Base-by-base conservation (phyloP, 371 early-diverging fungal genomes). In the Vairimorpha apis region DNA sequence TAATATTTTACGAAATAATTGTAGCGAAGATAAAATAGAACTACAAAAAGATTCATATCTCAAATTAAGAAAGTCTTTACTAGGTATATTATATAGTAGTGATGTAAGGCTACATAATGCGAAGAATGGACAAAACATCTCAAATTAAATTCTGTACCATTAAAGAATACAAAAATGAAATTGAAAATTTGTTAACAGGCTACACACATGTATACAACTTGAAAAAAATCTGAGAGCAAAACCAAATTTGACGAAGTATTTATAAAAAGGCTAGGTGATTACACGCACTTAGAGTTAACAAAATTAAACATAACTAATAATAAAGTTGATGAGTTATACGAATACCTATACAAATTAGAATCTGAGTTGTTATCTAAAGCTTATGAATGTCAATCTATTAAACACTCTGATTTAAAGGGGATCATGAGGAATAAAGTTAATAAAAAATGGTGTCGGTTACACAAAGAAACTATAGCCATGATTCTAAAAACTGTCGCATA, bases 271-370 rank as follows among this genome's bases (percentile, higher is more conserved):
- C 18, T 49, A 21, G 49, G 49, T 4, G 49, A 49, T 49, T 49
- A n/a, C 23, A 49, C 49, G 49, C 49, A 49, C 23, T n/a, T 49
- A 21, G 49, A 49, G 18, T 49, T 49, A 49, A 49, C 49, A 4
- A 8, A 21, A 4, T 10, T 49, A 49, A 49, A 49, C 23, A 10
- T 49, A 21, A 49, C 18, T 49, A 41, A 49, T 49, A 5, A 4
- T 14, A 5, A 5, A 5, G 18, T 49, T 14, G 18, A 5, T 49
- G 49, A 49, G 18, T 14, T 49, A 14, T 49, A 49, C 23, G 49
- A 49, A n/a, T 49, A 10, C 18, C n/a, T 49, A 49, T 4, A 14
- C 4, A 5, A 49, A 49, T 8, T 10, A n/a, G 49, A 49, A 49
- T 14, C 8, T 21, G n/a, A 49, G 18, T 49, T n/a, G 23, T 12